Conservation (phyloP, 805 yeast species). For the Brettanomyces anomalus region DNA sequence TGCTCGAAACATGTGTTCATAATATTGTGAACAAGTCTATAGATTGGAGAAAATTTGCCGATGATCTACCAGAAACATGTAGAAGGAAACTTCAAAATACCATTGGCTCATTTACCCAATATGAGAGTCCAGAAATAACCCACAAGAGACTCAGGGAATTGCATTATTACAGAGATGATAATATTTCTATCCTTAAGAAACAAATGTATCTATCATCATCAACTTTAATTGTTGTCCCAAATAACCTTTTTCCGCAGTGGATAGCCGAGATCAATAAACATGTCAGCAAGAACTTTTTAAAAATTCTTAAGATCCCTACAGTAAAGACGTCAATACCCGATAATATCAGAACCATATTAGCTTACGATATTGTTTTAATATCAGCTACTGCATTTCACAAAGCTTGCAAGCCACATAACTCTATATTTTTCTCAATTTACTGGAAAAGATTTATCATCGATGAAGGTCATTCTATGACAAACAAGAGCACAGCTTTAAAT, state of each 20-base stretch:
- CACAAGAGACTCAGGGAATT: not conserved
- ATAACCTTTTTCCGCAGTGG: conserved; percentile 63
- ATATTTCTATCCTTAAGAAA: conserved; percentile 7
- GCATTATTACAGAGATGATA: not conserved
- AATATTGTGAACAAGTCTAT: conserved; percentile 38
- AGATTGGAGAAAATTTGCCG: conserved; percentile 45
- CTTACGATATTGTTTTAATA: conserved; percentile 44
- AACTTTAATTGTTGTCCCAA: conserved; percentile 57
- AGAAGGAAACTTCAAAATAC: conserved; percentile 23
- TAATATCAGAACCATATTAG: conserved; percentile 26
- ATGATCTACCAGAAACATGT: conserved; percentile 37
- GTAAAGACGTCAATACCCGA: conserved; percentile 17
- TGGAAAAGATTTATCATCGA: conserved; percentile 72
- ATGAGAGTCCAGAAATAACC: conserved; percentile 4
- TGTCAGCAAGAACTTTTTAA: conserved; percentile 29
- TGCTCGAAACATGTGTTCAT: conserved; percentile 34
- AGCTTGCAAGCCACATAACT: conserved; percentile 27
- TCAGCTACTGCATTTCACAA: conserved; percentile 37
- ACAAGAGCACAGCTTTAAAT: conserved; percentile 39
- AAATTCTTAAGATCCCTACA: conserved; percentile 22
- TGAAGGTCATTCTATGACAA: conserved; percentile 62
- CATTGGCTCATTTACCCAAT: conserved; percentile 37
- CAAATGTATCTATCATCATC: conserved; percentile 38
- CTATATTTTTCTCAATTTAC: conserved; percentile 34
- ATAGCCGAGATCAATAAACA: conserved; percentile 49